Evolutionary conservation across 2,329 filamentous ascomycete species (phyloP), one percentile per base, ranked within the genome.

Genomic region (Aspergillus versicolor): DNA sequence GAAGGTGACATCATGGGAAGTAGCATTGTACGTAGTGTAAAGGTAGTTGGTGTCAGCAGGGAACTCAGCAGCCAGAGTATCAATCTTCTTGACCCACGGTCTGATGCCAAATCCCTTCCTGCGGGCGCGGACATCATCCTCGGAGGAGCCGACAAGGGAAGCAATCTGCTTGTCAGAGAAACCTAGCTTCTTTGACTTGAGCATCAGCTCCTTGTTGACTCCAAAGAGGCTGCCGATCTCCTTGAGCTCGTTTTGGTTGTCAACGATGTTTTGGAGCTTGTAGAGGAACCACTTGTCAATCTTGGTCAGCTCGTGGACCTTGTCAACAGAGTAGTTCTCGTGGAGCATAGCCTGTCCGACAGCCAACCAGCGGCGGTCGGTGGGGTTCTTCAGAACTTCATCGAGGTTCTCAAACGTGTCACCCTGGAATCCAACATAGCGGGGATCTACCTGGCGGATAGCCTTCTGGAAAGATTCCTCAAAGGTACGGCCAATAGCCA

Each of bases 201-300:
- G 77, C 70, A 99, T 81, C 60, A 94, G 85, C 70, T 96, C 92
- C 77, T 92, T 90, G 81, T 92, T 93, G 61, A 99, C 79, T 54
- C 87, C 89, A 68, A 89, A 87, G 46, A 99, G 83, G 69, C 87
- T 89, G 65, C 92, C 92, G 59, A 91, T 86, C 32, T 88, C 85
- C 79, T 96, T 86, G 61, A 99, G 86, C 74, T 96, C 90, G 64
- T 86, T 86, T 59, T 89, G 91, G 80, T 89, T 92, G 76, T 97
- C 86, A 52, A 96, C 94, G 69, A 99, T 90, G 81, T 97, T 97
- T 79, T 96, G 88, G 51, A 99, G 86, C 84, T 99, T 97, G 86
- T 97, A 86, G 67, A 99, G 80, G 83, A 99, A 99, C 94, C 94
- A 97, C 79, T 96, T 96, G 81, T 97, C 94, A 69, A 99, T 99